A percentile compares a stretch with the other conserved stretches of the same genome.
phyloP scores from a whole-genome alignment of 768 basidiomycete species.

The Mycena epipterygia region DNA sequence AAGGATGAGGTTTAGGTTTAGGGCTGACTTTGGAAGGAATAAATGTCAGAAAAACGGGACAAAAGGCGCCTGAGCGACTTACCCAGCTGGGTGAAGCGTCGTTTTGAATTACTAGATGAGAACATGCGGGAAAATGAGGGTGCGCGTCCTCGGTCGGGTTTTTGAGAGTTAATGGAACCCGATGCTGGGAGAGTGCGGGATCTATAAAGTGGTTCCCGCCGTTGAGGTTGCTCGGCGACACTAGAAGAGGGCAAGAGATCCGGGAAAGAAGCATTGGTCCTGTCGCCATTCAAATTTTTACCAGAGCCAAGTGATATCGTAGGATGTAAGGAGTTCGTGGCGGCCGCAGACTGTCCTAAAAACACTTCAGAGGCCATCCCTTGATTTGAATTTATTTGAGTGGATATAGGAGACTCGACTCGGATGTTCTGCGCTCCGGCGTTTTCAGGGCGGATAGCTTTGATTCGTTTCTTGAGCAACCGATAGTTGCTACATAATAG shows the following conservation, averaged over 20 bases:
- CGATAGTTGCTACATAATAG: conserved; percentile 71
- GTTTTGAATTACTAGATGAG: conserved; percentile 22
- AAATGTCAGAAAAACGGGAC: not conserved
- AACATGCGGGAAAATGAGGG: conserved; percentile 27
- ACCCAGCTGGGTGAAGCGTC: conserved; percentile 25
- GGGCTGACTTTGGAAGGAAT: conserved; percentile 1
- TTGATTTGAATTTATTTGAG: conserved; percentile 39
- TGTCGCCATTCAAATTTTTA: not conserved
- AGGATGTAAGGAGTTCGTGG: conserved; percentile 11
- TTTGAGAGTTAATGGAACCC: not conserved
- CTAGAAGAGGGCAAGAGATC: not conserved
- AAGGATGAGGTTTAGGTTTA: conserved; percentile 42
- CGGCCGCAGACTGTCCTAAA: conserved; percentile 20
- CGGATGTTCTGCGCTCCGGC: conserved; percentile 49
- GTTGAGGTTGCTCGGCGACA: not conserved
- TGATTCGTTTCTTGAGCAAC: conserved; percentile 76
- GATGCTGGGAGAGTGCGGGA: conserved; percentile 4
- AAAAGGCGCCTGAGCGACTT: not conserved
- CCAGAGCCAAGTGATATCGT: conserved; percentile 2
- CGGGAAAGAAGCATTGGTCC: not conserved
- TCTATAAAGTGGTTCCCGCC: conserved; percentile 6
- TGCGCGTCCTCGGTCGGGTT: conserved; percentile 7
- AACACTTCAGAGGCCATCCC: conserved; percentile 32
- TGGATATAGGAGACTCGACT: conserved; percentile 32
- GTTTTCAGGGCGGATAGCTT: conserved; percentile 59